These are phyloP conservation scores for Pseudocercospora vitis DNA, from an alignment of 2,329 filamentous ascomycete species.

Conservation along the genomic window DNA sequence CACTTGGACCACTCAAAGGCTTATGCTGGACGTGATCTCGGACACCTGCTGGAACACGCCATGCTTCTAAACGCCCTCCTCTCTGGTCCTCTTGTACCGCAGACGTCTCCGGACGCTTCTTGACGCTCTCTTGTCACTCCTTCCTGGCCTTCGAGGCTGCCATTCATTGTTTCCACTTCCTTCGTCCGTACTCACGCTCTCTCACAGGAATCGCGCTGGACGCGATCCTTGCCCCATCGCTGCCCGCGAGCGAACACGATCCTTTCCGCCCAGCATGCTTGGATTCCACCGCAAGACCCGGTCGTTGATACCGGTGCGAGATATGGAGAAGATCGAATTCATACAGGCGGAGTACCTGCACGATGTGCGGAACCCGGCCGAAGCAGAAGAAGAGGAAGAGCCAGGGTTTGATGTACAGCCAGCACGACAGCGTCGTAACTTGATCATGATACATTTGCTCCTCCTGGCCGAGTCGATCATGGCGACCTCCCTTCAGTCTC, in stretches of 20 bases:
- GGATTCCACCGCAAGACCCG: conserved; percentile 46
- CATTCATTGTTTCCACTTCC: not conserved
- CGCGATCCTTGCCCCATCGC: conserved; percentile 8
- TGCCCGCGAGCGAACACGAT: not conserved
- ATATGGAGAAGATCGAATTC: conserved; percentile 42
- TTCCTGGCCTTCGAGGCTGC: not conserved
- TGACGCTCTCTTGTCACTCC: not conserved
- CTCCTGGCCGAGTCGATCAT: conserved; percentile 54
- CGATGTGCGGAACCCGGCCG: conserved; percentile 25
- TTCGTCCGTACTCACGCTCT: not conserved
- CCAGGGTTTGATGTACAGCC: conserved; percentile 29
- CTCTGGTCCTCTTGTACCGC: too few relatives aligned
- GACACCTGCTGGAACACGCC: not conserved
- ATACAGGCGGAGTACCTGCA: conserved; percentile 20
- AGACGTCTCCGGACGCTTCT: not conserved
- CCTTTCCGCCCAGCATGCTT: conserved; percentile 40
- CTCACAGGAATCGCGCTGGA: conserved; percentile 5
- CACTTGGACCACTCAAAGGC: not conserved
- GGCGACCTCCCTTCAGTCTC: conserved; percentile 50
- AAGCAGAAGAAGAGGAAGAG: conserved; percentile 32
- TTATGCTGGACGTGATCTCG: not conserved
- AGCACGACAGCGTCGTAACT: conserved; percentile 29
- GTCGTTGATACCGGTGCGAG: conserved; percentile 46
- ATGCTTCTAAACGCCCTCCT: too few relatives aligned
- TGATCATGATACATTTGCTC: conserved; percentile 47